phyloP scores from a whole-genome alignment of 208 protist genomes.

The Vickermania ingenoplastis region DNA sequence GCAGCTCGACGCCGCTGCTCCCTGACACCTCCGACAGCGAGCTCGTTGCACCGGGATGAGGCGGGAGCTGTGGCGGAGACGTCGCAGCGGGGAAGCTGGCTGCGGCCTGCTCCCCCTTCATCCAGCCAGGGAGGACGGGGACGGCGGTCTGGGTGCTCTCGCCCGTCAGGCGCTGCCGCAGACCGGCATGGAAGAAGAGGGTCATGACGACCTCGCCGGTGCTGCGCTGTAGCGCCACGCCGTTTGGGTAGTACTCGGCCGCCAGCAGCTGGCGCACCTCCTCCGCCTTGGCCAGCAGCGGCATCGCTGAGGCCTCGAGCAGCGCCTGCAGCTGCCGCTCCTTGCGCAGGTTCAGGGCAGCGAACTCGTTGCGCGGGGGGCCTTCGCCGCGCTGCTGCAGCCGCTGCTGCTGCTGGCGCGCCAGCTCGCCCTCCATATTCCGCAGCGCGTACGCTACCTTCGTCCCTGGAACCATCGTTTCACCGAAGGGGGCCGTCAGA shows the following conservation, averaged over 20 bases:
- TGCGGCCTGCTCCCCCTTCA: neutral
- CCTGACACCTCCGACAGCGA: neutral
- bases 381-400: conserved; percentile 31
- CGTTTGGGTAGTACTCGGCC: conserved; percentile 32
- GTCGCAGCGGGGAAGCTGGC: neutral
- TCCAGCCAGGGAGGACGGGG: neutral
- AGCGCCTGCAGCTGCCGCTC: conserved; percentile 64
- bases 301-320: conserved; percentile 42
- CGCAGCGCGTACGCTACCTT: conserved; percentile 45
- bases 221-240: conserved; percentile 34
- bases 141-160: neutral
- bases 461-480: conserved; percentile 49
- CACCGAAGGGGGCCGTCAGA: conserved; percentile 55
- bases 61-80: too few relatives aligned
- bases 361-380: conserved; percentile 2
- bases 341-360: conserved; percentile 53
- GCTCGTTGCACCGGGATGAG: too few relatives aligned
- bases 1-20: neutral
- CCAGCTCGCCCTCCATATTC: conserved; percentile 47
- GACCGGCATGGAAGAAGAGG: conserved; percentile 53
- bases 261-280: conserved; percentile 36
- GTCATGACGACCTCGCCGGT: conserved; percentile 53
- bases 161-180: conserved; percentile 31
- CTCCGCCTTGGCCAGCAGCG: conserved; percentile 35
- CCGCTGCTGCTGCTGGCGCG: conserved; percentile 19